phyloP scores from a whole-genome alignment of 345 rosid genomes.

The Salix exigua region DNA sequence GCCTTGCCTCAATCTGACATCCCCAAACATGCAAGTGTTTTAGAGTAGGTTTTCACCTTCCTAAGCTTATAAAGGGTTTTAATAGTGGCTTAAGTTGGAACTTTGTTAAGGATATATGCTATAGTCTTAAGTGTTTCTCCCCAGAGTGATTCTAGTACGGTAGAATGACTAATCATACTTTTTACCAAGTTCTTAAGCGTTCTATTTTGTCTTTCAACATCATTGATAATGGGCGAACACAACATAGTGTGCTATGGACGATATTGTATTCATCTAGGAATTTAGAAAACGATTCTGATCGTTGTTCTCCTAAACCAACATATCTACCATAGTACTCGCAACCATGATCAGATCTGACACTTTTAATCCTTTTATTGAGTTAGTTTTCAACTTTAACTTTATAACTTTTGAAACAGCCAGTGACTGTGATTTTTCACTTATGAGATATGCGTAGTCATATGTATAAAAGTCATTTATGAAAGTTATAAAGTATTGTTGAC shows the following conservation, averaged over 20 bases:
- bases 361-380: conserved; percentile 1
- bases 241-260: background rate
- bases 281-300: background rate
- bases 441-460: too few species aligned
- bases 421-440: too few species aligned
- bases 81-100: background rate
- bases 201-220: background rate
- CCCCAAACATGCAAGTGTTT: background rate
- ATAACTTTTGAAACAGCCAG: background rate
- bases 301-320: background rate
- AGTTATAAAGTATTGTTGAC: conserved; percentile 2
- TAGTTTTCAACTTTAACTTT: conserved; percentile 7
- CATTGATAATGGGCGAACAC: background rate
- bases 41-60: background rate
- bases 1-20: background rate
- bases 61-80: background rate
- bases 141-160: background rate
- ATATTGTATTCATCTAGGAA: conserved; percentile 1
- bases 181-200: background rate
- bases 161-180: background rate
- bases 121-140: background rate
- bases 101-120: too few species aligned
- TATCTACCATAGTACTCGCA: background rate
- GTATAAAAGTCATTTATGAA: too few species aligned
- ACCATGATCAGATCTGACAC: background rate